Evolutionary conservation across 805 yeast genomes (phyloP).

Genomic region (Candida namnaoensis): DNA sequence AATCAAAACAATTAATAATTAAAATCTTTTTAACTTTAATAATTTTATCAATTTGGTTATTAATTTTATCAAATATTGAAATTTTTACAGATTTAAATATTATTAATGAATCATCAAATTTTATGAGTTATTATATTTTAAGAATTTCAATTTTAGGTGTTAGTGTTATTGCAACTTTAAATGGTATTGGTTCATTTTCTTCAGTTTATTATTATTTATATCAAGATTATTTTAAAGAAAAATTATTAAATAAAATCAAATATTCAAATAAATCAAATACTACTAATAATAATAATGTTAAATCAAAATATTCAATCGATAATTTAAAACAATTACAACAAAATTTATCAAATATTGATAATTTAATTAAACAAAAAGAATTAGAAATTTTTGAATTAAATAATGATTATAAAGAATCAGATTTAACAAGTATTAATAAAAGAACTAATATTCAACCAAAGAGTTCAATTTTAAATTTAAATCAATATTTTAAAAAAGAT

Average conservation of each 20-base stretch:
- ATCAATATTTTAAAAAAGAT: background rate
- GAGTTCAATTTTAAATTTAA: slow-evolving; percentile 13
- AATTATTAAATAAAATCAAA: background rate
- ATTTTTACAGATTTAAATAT: slow-evolving; percentile 11
- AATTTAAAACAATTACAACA: slow-evolving; percentile 7
- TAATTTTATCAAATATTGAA: slow-evolving; percentile 12
- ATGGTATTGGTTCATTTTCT: slow-evolving; percentile 19
- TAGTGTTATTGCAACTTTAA: slow-evolving; percentile 15
- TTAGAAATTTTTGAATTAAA: slow-evolving; percentile 3
- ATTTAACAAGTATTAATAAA: slow-evolving; percentile 1
- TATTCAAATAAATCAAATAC: background rate
- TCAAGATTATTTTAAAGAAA: slow-evolving; percentile 1
- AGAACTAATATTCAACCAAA: slow-evolving; percentile 12
- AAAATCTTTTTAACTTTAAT: slow-evolving; percentile 3
- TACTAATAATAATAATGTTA: too few relatives aligned
- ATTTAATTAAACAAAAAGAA: slow-evolving; percentile 10
- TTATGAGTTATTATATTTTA: slow-evolving; percentile 8
- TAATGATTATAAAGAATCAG: too few relatives aligned
- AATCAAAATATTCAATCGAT: background rate
- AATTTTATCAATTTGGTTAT: slow-evolving; percentile 8
- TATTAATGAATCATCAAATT: background rate
- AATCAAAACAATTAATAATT: slow-evolving; percentile 1
- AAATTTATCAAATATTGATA: slow-evolving; percentile 11
- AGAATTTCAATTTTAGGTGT: slow-evolving; percentile 17
- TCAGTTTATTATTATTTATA: slow-evolving; percentile 16